Base-by-base conservation (phyloP, 495 filamentous ascomycete genomes). In the Penicillium cinerascens region DNA sequence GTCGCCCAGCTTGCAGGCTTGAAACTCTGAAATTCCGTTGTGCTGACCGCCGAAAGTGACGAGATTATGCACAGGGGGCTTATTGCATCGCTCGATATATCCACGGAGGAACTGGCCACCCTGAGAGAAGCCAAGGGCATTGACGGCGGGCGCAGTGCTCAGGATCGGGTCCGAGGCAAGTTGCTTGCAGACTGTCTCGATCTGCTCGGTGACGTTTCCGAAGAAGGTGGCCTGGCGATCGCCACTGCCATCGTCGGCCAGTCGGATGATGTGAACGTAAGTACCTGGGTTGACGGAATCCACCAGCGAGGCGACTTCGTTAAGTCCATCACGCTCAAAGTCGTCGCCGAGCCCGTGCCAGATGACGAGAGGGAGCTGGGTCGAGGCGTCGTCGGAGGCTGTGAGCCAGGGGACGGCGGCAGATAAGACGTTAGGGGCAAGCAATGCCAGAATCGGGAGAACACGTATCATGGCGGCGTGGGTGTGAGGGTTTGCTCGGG, bases 1-100 rank as follows among this genome's bases (percentile, higher is more conserved):
- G 68, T 98, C 92, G 17, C 72, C 52, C 9, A 70, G 70, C 54
- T 79, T 84, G 40, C 78, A 87, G 37, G 77, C 76, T 52, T 86
- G 75, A 73, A 97, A 97, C 59, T 89, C 80, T 9, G 78, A 72
- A 67, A 98, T 97, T 47, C 93, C 93, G 66, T 93, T 95, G 70
- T 98, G 93, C 70, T 92, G 93, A 56, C 83, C 86, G 51, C 95
- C 93, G 55, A 95, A 95, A 2, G 93, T 98, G 44, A 97, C 81
- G 20, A 98, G 81, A 63, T 82, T 93, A 38, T 81, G 79, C 18
- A 97, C 82, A 2, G 84, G 88, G 2, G 91, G 89, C 41, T 65
- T 69, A 69, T 93, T 95, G 78, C 93, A 98, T 11, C 89, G 82
- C 77, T 98, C 86, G 61, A 95, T 78, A 70, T 92, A 92, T n/a